A percentile compares a stretch with the other conserved stretches of the same genome.
Conservation (phyloP, 495 filamentous ascomycete genomes). For the Penicillium coffeae region DNA sequence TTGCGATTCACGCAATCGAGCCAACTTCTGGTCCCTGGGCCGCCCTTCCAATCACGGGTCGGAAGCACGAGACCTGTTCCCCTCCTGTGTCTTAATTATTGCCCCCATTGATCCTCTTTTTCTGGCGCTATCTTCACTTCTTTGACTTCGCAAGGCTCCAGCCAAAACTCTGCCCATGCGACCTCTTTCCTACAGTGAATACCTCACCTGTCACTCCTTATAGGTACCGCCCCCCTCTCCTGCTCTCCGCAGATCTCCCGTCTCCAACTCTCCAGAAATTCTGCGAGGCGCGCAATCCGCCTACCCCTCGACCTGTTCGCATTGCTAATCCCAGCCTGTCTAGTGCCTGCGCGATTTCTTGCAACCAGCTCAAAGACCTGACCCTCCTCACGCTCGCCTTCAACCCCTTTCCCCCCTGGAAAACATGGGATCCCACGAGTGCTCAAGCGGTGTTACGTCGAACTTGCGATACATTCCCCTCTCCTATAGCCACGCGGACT, state of each 20-base stretch:
- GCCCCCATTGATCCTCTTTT: neutral
- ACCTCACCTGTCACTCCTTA: too few relatives aligned
- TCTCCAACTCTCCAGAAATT: conserved; percentile 6
- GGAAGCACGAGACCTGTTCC: conserved; percentile 37
- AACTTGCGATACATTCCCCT: conserved; percentile 61
- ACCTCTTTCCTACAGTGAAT: conserved; percentile 7
- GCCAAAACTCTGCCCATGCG: neutral
- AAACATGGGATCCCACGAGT: conserved; percentile 31
- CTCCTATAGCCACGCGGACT: conserved; percentile 70
- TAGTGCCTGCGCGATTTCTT: conserved; percentile 1
- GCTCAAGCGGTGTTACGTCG: conserved; percentile 14
- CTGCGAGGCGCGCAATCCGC: conserved; percentile 2
- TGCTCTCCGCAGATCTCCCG: conserved; percentile 10
- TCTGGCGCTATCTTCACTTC: neutral
- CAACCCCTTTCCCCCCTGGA: conserved; percentile 2
- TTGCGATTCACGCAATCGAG: neutral
- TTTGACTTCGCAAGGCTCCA: neutral
- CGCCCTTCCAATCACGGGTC: conserved; percentile 33
- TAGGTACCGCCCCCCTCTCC: too few relatives aligned
- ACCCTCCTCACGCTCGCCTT: neutral
- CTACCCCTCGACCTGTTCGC: conserved; percentile 4
- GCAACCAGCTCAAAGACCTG: neutral
- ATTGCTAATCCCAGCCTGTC: neutral
- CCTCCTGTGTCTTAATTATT: conserved; percentile 13
- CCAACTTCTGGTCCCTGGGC: neutral